Evolutionary conservation across 805 yeast genomes (phyloP).

Genomic region (Candida maris): DNA sequence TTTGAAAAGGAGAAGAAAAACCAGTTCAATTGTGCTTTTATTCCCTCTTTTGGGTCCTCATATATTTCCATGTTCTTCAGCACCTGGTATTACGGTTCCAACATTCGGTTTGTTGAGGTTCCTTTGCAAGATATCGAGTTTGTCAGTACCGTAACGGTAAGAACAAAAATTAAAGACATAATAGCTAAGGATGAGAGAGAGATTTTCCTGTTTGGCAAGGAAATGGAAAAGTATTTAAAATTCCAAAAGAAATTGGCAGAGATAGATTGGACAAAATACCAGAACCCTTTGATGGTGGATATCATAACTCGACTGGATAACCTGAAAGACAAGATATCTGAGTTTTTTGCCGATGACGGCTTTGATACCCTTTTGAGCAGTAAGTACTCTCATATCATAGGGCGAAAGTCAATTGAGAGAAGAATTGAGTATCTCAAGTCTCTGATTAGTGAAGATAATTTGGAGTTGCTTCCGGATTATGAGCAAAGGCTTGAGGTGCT

Average conservation of each 20-base stretch:
- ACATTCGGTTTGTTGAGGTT: constrained; percentile 34
- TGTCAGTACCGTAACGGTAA: constrained; percentile 37
- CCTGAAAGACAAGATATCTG: constrained; percentile 19
- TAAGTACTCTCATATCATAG: constrained; percentile 34
- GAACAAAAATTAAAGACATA: constrained; percentile 32
- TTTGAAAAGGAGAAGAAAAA: constrained; percentile 26
- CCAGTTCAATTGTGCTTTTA: constrained; percentile 20
- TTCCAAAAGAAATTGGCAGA: constrained; percentile 43
- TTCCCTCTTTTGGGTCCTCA: constrained; percentile 23
- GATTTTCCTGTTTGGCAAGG: constrained; percentile 34
- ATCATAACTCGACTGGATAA: constrained; percentile 36
- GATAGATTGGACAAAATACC: constrained; percentile 35
- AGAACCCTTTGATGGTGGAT: constrained; percentile 35
- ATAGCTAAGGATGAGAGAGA: constrained; percentile 36
- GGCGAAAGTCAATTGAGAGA: constrained; percentile 41
- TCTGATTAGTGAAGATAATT: constrained; percentile 77
- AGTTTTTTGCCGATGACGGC: constrained; percentile 28
- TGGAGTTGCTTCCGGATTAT: constrained; percentile 89
- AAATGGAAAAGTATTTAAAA: constrained; percentile 34
- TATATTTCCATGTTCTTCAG: constrained; percentile 37
- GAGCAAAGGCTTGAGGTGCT: constrained; percentile 83
- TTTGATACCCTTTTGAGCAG: constrained; percentile 11
- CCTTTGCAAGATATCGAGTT: constrained; percentile 41
- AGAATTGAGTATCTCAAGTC: constrained; percentile 55
- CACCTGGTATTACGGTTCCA: constrained; percentile 24